A percentile compares a stretch with the other conserved stretches of the same genome.
phyloP scores from a whole-genome alignment of 306 rosid species.

The Quercus mongolica region DNA sequence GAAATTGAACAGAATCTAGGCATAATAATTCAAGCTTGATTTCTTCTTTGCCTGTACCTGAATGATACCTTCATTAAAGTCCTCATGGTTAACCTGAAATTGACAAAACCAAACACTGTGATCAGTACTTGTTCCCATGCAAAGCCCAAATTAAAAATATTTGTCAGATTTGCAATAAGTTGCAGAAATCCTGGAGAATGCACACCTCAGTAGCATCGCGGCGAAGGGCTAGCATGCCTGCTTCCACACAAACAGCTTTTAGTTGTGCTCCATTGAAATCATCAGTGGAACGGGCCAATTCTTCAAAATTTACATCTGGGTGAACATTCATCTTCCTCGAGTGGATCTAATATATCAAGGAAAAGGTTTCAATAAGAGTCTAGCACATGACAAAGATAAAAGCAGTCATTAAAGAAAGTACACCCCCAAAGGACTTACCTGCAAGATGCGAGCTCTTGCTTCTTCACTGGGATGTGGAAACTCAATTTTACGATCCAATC shows the following conservation, averaged over 20 bases:
- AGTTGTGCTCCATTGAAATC: conserved; percentile 96
- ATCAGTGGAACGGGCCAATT: conserved; percentile 90
- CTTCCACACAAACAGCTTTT: conserved; percentile 95
- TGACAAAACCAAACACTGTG: not conserved
- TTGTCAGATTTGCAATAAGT: not conserved
- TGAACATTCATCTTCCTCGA: conserved; percentile 94
- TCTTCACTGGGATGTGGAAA: conserved; percentile 98
- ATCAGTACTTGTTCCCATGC: not conserved
- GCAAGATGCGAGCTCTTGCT: conserved; percentile 91
- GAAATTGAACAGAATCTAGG: conserved; percentile 25
- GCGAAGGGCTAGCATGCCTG: conserved; percentile 96
- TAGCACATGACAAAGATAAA: not conserved
- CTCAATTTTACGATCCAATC: conserved; percentile 96
- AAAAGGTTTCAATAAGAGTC: conserved; percentile 6
- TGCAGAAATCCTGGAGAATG: not conserved
- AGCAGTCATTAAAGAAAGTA: not conserved
- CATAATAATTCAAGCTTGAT: conserved; percentile 86
- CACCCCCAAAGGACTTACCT: conserved; percentile 45
- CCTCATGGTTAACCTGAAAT: conserved; percentile 84
- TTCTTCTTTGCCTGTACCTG: conserved; percentile 97
- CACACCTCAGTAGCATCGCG: conserved; percentile 97
- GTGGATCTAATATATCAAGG: conserved; percentile 58
- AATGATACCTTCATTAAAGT: conserved; percentile 89
- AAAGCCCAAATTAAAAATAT: conserved; percentile 1
- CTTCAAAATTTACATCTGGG: conserved; percentile 93